Evolutionary conservation across 306 rosid species (phyloP), one percentile per base, ranked within the genome.

Genomic region (Dicorynia guianensis): DNA sequence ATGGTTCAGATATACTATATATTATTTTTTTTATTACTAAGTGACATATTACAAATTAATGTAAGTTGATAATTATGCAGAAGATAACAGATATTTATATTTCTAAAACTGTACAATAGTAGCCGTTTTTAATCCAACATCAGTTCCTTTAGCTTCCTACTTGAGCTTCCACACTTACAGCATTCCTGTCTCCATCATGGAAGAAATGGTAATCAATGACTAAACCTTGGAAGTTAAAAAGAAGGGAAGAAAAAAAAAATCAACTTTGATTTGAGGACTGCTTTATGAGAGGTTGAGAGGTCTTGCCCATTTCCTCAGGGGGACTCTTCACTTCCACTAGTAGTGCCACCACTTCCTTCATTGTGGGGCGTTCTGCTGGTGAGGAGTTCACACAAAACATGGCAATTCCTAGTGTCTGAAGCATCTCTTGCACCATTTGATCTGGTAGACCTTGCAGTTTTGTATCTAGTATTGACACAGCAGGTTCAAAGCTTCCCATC

Each of bases 371-470:
- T 67, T 96, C 99, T 0, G 72, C 70, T 0, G 99, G 99, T 0
- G 98, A 90, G 58, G 99, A 85, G 80, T 96, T 92, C 43, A 96
- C 99, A 59, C 99, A 96, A 63, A 96, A 96, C 97, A 93, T 96
- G 17, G 99, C 99, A 57, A 96, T 92, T 18, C 99, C 99, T 5
- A 96, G 98, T 71, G 99, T 89, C 82, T 96, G 99, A 68, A 92
- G 97, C 98, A 96, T 96, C 88, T 96, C 99, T 80, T 96, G 99
- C 47, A 96, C 93, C 88, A 92, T 76, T 85, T 96, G 99, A 81
- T 96, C 98, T 6, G 98, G 98, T 20, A 96, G 83, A 11, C 96
- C 82, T 80, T 85, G 99, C 15, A 96, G 98, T 87, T 93, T 93
- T 60, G 88, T 20, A 35, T 96, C 99, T 10, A 96, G 89, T 57